phyloP scores from a whole-genome alignment of 1,139 yeast genomes.

The Hemisphaericaspora subhashii region DNA sequence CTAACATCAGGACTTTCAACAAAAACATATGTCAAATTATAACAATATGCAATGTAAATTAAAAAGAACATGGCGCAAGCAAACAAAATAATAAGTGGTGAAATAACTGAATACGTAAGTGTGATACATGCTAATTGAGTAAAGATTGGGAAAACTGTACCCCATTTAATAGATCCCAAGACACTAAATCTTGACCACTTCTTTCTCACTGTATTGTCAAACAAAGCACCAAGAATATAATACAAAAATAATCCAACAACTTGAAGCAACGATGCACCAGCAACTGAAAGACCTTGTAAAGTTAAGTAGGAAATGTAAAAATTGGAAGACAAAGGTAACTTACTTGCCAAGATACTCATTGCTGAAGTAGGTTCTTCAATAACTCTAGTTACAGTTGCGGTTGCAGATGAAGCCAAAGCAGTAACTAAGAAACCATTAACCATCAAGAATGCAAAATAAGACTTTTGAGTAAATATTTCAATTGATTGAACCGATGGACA shows the following conservation, averaged over 20 bases:
- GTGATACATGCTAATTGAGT: constrained; percentile 80
- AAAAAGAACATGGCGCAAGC: constrained; percentile 67
- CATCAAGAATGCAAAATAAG: constrained; percentile 71
- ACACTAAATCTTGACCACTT: constrained; percentile 72
- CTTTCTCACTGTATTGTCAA: constrained; percentile 85
- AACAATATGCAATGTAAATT: constrained; percentile 74
- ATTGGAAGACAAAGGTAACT: constrained; percentile 87
- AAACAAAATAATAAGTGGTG: constrained; percentile 73
- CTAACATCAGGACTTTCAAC: constrained; percentile 65
- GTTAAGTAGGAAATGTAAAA: constrained; percentile 72
- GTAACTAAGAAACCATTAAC: constrained; percentile 70
- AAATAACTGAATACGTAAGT: constrained; percentile 75
- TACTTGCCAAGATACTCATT: constrained; percentile 66
- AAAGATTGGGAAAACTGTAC: constrained; percentile 83
- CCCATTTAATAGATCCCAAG: constrained; percentile 74
- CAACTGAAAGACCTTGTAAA: constrained; percentile 80
- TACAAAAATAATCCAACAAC: constrained; percentile 69
- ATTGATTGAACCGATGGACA: constrained; percentile 61
- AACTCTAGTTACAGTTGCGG: constrained; percentile 70
- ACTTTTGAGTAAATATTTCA: constrained; percentile 72
- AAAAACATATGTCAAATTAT: constrained; percentile 74
- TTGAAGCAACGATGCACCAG: constrained; percentile 81
- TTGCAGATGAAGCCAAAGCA: constrained; percentile 70
- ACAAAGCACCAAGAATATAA: constrained; percentile 62
- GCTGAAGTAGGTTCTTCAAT: constrained; percentile 64